Conservation (phyloP, 177 flowering plant genomes). For the Vitis hybrid region DNA sequence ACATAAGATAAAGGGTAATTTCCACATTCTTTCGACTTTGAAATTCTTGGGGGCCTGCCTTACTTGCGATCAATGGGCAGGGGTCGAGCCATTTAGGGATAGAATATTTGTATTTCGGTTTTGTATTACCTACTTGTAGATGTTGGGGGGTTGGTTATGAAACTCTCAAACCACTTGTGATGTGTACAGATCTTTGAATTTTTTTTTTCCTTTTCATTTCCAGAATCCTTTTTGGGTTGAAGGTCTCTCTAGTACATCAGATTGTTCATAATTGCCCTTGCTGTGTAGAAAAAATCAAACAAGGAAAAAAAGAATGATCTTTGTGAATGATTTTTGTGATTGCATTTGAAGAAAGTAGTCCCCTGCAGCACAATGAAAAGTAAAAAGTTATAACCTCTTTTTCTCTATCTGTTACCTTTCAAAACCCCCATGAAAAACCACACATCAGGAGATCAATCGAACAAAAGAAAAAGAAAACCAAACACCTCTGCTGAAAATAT, state of each 20-base stretch:
- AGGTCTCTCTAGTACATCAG: not conserved
- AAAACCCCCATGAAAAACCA: no score
- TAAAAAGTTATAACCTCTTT: no score
- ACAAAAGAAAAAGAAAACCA: no score
- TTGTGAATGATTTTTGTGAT: not conserved
- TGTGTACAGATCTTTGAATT: slow-evolving; percentile 34
- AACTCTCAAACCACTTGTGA: slow-evolving; percentile 14
- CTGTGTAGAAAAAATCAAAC: not conserved
- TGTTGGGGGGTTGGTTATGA: slow-evolving; percentile 11
- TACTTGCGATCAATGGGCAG: slow-evolving; percentile 6
- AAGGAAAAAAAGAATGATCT: not conserved
- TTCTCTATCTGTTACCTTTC: no score
- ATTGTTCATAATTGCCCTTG: not conserved
- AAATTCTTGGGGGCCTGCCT: not conserved
- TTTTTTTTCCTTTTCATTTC: not conserved
- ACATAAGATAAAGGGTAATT: not conserved
- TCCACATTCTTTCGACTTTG: slow-evolving; percentile 7
- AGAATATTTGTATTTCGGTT: not conserved
- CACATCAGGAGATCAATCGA: no score
- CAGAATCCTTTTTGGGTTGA: not conserved
- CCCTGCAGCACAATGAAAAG: not conserved
- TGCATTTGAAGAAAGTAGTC: not conserved
- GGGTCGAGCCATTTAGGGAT: slow-evolving; percentile 7
- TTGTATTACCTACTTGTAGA: slow-evolving; percentile 1
- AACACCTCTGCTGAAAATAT: no score